These are phyloP conservation scores for Magnolia sinica DNA, from an alignment of 164 flowering plant genomes.

Conservation along the genomic window DNA sequence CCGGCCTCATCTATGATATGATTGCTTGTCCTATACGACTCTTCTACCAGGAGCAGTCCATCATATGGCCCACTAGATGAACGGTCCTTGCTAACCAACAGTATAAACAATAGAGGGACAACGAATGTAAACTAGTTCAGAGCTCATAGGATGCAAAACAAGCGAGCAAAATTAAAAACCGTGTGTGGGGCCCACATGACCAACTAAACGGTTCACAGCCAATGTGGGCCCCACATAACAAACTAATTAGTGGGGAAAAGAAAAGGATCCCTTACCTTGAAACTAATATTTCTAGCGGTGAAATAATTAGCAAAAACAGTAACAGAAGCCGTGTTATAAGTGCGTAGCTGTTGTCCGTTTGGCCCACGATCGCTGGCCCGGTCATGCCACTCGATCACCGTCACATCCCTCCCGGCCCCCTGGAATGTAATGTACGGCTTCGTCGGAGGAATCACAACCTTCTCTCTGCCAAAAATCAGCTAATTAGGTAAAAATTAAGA, in stretches of 20 bases:
- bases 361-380: slow-evolving; percentile 72
- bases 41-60: too few relatives aligned
- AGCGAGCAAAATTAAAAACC: too few relatives aligned
- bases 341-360: slow-evolving; percentile 79
- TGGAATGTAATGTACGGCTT: slow-evolving; percentile 84
- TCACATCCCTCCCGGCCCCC: slow-evolving; percentile 73
- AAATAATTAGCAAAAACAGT: slow-evolving; percentile 71
- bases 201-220: background rate
- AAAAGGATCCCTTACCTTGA: slow-evolving; percentile 58
- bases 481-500: too few relatives aligned
- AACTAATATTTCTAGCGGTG: slow-evolving; percentile 84
- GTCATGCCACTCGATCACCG: slow-evolving; percentile 93
- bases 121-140: too few relatives aligned
- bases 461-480: slow-evolving; percentile 37
- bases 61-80: too few relatives aligned
- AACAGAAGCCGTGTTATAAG: slow-evolving; percentile 87
- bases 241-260: background rate
- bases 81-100: too few relatives aligned
- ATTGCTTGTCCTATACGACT: too few relatives aligned
- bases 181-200: background rate
- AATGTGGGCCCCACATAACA: background rate
- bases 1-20: too few relatives aligned
- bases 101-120: too few relatives aligned
- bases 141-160: too few relatives aligned
- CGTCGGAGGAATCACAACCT: slow-evolving; percentile 73